Conservation (phyloP, 257 asterid species). For the Phtheirospermum japonicum region DNA sequence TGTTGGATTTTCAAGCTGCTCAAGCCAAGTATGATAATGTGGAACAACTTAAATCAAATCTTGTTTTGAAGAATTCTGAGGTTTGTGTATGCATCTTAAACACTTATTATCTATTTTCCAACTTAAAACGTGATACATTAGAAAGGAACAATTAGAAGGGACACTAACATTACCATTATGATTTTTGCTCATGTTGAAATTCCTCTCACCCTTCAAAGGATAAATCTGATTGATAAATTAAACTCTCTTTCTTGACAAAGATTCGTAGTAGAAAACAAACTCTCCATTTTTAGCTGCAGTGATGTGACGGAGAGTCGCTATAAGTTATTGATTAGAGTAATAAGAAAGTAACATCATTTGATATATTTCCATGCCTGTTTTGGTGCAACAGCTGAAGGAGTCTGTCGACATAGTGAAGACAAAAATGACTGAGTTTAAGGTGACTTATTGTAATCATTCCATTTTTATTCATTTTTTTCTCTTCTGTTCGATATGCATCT, state of each 20-base stretch:
- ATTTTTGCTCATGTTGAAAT: constrained; percentile 16
- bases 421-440: constrained; percentile 54
- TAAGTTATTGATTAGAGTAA: constrained; percentile 1
- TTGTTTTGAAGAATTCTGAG: constrained; percentile 51
- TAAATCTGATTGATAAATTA: constrained; percentile 8
- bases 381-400: constrained; percentile 53
- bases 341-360: constrained; percentile 10
- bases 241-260: constrained; percentile 14
- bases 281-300: constrained; percentile 8
- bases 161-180: constrained; percentile 1
- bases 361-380: constrained; percentile 21
- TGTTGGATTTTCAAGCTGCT: constrained; percentile 48
- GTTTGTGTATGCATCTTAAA: constrained; percentile 41
- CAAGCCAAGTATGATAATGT: constrained; percentile 49
- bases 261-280: constrained; percentile 11
- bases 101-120: constrained; percentile 11
- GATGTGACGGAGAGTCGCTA: constrained; percentile 16
- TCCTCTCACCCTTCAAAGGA: constrained; percentile 6
- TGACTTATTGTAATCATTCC: constrained; percentile 27
- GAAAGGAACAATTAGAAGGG: neutral
- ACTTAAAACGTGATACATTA: constrained; percentile 16
- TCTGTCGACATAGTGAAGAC: constrained; percentile 50
- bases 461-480: constrained; percentile 13
- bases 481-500: constrained; percentile 6
- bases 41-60: constrained; percentile 44